A percentile compares a stretch with the other conserved stretches of the same genome.
These are phyloP conservation scores for Testicularia cyperi DNA, from an alignment of 1,284 basidiomycete genomes.

Conservation along the genomic window DNA sequence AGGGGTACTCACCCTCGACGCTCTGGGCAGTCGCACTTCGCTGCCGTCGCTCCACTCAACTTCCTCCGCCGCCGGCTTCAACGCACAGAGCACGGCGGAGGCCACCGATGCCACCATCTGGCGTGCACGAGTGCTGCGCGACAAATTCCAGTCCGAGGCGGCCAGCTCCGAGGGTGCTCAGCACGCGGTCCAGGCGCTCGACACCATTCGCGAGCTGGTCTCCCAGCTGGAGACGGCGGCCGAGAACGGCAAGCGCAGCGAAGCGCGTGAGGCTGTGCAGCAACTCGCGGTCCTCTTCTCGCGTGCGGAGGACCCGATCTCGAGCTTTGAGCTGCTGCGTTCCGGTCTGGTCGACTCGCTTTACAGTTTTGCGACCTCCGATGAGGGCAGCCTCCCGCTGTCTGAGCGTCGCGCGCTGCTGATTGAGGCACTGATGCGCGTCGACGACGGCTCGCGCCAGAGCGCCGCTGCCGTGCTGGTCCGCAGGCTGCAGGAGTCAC, in stretches of 20 bases:
- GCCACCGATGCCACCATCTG: slow-evolving; percentile 51
- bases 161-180: slow-evolving; percentile 39
- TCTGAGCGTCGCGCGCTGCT: slow-evolving; percentile 38
- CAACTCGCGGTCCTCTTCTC: slow-evolving; percentile 78
- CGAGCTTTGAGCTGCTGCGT: slow-evolving; percentile 91
- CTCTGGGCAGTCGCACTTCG: slow-evolving; percentile 4
- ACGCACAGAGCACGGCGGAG: slow-evolving; percentile 26
- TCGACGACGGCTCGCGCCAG: slow-evolving; percentile 9
- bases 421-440: slow-evolving; percentile 32
- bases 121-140: slow-evolving; percentile 47
- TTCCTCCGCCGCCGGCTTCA: slow-evolving; percentile 11
- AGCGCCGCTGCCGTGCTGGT: slow-evolving; percentile 37
- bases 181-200: slow-evolving; percentile 43
- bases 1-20: slow-evolving; percentile 2
- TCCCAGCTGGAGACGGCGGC: slow-evolving; percentile 61
- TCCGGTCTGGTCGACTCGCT: slow-evolving; percentile 88
- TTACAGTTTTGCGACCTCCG: slow-evolving; percentile 75
- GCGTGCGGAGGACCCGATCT: slow-evolving; percentile 72
- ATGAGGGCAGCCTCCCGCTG: slow-evolving; percentile 18
- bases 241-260: slow-evolving; percentile 38
- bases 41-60: neutral
- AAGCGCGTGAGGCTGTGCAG: slow-evolving; percentile 65
- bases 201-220: slow-evolving; percentile 45
- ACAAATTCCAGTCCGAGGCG: slow-evolving; percentile 38
- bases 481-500: slow-evolving; percentile 48